phyloP scores from a whole-genome alignment of 2,329 filamentous ascomycete genomes.

The Stagonosporopsis cucurbitacearum region DNA sequence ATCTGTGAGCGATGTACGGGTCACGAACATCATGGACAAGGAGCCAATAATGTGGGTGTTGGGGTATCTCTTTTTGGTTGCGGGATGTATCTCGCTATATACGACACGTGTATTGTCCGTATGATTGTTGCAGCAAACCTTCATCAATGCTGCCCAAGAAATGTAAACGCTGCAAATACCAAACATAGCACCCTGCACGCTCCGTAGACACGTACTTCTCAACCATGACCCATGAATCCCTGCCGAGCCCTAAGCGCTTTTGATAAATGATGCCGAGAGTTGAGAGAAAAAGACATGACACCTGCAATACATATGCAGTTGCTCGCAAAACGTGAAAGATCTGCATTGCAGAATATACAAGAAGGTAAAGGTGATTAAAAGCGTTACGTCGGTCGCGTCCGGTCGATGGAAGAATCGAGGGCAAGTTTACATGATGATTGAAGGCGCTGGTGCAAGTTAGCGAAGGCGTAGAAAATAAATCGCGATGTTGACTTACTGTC shows the following conservation, averaged over 20 bases:
- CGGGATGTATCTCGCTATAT: constrained; percentile 16
- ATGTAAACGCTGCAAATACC: constrained; percentile 17
- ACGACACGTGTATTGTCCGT: constrained; percentile 9
- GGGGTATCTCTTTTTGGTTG: constrained; percentile 16
- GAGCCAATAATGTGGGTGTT: not conserved
- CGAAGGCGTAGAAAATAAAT: not conserved
- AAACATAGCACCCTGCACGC: constrained; percentile 15
- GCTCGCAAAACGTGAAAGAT: constrained; percentile 20
- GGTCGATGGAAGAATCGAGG: constrained; percentile 18
- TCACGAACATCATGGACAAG: not conserved
- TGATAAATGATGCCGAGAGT: constrained; percentile 23
- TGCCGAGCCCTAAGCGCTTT: constrained; percentile 24
- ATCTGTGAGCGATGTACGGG: not conserved
- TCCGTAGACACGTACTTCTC: constrained; percentile 19
- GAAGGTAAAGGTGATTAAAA: constrained; percentile 44
- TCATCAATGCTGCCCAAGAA: constrained; percentile 17
- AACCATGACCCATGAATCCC: constrained; percentile 21
- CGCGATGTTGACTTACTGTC: constrained; percentile 60
- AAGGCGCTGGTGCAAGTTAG: constrained; percentile 46
- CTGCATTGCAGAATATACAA: constrained; percentile 44
- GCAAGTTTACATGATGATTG: constrained; percentile 55
- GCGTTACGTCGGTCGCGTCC: constrained; percentile 25
- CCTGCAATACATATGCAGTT: constrained; percentile 23
- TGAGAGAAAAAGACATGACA: constrained; percentile 20
- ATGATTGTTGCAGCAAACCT: constrained; percentile 15